A percentile compares a stretch with the other conserved stretches of the same genome.
Conservation (phyloP, 371 early-diverging fungal species). For the Lichtheimia corymbifera region DNA sequence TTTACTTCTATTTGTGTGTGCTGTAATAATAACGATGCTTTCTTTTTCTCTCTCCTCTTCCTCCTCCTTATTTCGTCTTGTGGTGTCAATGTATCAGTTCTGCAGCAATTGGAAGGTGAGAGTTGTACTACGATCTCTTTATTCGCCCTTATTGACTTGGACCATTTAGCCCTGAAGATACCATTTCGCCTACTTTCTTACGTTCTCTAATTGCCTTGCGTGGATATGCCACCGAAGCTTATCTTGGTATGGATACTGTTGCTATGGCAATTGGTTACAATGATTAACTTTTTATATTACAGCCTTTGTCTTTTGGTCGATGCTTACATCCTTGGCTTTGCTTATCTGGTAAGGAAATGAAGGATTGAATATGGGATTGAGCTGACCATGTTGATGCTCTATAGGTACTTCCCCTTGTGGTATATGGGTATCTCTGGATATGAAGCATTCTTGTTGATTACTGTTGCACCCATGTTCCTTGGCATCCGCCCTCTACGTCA, state of each 20-base stretch:
- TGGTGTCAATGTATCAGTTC: conserved; percentile 8
- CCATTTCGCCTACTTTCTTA: conserved; percentile 36
- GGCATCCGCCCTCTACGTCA: conserved; percentile 64
- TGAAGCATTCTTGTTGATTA: conserved; percentile 73
- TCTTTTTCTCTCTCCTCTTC: no score
- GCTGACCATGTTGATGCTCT: background rate
- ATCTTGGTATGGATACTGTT: conserved; percentile 49
- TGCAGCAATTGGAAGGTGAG: conserved; percentile 21
- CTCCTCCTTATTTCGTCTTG: no score
- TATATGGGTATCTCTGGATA: conserved; percentile 85
- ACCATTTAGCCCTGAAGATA: conserved; percentile 34
- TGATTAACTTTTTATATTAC: conserved; percentile 8
- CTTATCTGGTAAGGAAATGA: conserved; percentile 67
- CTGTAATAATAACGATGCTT: no score
- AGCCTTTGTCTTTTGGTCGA: conserved; percentile 81
- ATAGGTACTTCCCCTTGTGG: conserved; percentile 77
- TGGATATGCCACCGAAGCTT: conserved; percentile 53
- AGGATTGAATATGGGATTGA: background rate
- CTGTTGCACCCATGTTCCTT: conserved; percentile 61
- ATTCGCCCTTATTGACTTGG: no score
- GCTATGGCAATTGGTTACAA: background rate
- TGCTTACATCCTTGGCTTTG: conserved; percentile 71
- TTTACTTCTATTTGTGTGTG: no score
- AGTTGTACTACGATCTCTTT: background rate
- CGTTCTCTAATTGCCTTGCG: conserved; percentile 22